Evolutionary conservation across 1,284 basidiomycete species (phyloP).

Genomic region (Irpex rosettiformis): DNA sequence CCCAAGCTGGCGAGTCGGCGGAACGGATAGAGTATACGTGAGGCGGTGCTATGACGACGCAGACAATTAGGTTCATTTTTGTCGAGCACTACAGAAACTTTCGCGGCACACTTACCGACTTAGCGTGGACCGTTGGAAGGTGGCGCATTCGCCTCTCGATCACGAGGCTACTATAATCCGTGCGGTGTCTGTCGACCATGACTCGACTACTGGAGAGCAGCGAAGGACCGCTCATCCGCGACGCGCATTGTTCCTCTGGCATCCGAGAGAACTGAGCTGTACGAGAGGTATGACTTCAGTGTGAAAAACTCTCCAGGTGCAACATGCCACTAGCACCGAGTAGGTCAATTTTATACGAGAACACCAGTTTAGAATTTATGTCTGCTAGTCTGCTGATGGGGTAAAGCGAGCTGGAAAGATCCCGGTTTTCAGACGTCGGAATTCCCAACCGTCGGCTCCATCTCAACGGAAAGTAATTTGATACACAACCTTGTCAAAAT

Average conservation of each 20-base stretch:
- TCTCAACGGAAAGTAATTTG: constrained; percentile 12
- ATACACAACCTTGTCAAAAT: constrained; percentile 14
- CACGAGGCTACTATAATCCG: constrained; percentile 6
- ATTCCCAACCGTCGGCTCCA: constrained; percentile 13
- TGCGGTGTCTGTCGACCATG: not conserved
- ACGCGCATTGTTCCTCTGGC: constrained; percentile 1
- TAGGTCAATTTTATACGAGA: constrained; percentile 13
- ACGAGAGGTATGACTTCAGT: constrained; percentile 4
- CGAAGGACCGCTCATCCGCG: not conserved
- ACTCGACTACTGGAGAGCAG: not conserved
- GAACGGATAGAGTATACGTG: constrained; percentile 3
- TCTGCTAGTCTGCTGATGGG: constrained; percentile 8
- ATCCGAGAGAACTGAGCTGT: constrained; percentile 7
- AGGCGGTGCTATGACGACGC: constrained; percentile 11
- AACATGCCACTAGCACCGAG: not conserved
- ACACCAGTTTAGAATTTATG: constrained; percentile 3
- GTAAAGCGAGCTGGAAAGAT: constrained; percentile 14
- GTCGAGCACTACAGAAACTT: constrained; percentile 7
- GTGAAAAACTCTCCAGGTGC: not conserved
- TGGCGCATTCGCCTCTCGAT: constrained; percentile 5
- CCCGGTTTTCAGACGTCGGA: constrained; percentile 10
- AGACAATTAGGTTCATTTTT: constrained; percentile 3
- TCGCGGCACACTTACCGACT: constrained; percentile 13
- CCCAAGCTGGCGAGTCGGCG: not conserved
- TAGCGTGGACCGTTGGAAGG: constrained; percentile 3